Conservation (phyloP, 495 filamentous ascomycete genomes). For the Aspergillus incahuasiensis region DNA sequence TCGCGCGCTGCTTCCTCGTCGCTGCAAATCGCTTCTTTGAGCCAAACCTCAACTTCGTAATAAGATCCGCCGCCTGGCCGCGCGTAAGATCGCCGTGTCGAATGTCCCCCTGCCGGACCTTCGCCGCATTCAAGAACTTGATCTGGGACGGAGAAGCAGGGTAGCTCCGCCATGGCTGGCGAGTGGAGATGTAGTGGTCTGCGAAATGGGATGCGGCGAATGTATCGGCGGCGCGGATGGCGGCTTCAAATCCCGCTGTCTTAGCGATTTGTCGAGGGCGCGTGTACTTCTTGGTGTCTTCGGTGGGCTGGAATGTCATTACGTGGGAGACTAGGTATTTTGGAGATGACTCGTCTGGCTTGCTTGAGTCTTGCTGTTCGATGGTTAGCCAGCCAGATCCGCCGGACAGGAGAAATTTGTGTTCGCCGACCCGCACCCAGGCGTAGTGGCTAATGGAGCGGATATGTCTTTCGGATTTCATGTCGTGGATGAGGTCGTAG, state of each 20-base stretch:
- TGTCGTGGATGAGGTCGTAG: conserved; percentile 81
- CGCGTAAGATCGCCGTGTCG: conserved; percentile 58
- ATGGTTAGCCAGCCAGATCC: conserved; percentile 53
- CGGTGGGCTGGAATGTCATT: conserved; percentile 24
- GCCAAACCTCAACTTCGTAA: conserved; percentile 84
- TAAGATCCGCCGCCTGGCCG: conserved; percentile 85
- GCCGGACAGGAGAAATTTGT: conserved; percentile 61
- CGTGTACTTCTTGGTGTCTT: conserved; percentile 41
- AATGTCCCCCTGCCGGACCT: conserved; percentile 51
- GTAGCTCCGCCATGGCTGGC: conserved; percentile 60
- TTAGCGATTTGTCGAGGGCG: conserved; percentile 61
- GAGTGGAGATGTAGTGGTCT: conserved; percentile 49
- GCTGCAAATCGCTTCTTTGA: conserved; percentile 64
- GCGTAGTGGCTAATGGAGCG: conserved; percentile 63
- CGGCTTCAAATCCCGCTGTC: conserved; percentile 58
- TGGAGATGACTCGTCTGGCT: background rate
- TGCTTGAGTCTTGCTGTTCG: conserved; percentile 33
- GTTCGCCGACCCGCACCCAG: conserved; percentile 71
- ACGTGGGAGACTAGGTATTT: conserved; percentile 32
- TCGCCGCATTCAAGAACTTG: conserved; percentile 63
- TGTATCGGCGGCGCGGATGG: conserved; percentile 77
- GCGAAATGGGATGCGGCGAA: conserved; percentile 64
- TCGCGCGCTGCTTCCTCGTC: conserved; percentile 34
- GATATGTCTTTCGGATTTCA: conserved; percentile 70
- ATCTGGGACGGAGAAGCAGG: conserved; percentile 69